These are phyloP conservation scores for Bretschneidera sinensis DNA, from an alignment of 345 rosid genomes.

Conservation along the genomic window DNA sequence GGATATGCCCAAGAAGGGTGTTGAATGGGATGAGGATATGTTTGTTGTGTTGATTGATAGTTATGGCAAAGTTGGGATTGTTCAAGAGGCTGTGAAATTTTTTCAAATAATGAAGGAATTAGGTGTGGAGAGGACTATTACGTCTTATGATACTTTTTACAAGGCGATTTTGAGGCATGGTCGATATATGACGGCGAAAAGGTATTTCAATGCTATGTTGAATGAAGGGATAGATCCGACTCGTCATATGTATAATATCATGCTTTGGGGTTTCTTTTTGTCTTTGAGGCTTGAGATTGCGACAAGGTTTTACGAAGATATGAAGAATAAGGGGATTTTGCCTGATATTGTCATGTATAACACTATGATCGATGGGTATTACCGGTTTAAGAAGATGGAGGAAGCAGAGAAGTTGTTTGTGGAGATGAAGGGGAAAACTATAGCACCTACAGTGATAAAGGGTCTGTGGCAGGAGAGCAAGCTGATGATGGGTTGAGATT, in stretches of 20 bases:
- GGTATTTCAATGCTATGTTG: constrained; percentile 72
- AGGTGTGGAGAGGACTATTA: constrained; percentile 65
- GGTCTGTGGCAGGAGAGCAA: constrained; percentile 49
- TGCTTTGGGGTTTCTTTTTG: constrained; percentile 88
- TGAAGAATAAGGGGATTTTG: constrained; percentile 55
- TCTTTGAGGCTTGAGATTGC: constrained; percentile 69
- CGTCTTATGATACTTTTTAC: constrained; percentile 65
- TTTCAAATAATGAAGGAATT: constrained; percentile 71
- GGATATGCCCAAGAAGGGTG: constrained; percentile 83
- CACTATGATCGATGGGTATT: constrained; percentile 67
- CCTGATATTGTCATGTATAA: constrained; percentile 72
- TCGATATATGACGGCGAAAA: constrained; percentile 86
- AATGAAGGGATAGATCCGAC: constrained; percentile 72
- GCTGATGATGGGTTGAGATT: constrained; percentile 73
- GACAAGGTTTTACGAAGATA: constrained; percentile 68
- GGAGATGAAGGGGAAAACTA: constrained; percentile 75
- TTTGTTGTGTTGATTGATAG: constrained; percentile 72
- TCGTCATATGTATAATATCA: constrained; percentile 68
- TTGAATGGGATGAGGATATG: too few relatives aligned
- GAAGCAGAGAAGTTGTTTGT: too few relatives aligned
- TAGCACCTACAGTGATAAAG: constrained; percentile 75
- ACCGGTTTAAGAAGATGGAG: constrained; percentile 61
- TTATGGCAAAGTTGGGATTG: constrained; percentile 79
- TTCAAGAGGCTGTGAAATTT: constrained; percentile 81
- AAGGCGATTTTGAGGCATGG: constrained; percentile 83